Evolutionary conservation across 192 early-diverging fungal species (phyloP).

Genomic region (Rhizophagus clarus): DNA sequence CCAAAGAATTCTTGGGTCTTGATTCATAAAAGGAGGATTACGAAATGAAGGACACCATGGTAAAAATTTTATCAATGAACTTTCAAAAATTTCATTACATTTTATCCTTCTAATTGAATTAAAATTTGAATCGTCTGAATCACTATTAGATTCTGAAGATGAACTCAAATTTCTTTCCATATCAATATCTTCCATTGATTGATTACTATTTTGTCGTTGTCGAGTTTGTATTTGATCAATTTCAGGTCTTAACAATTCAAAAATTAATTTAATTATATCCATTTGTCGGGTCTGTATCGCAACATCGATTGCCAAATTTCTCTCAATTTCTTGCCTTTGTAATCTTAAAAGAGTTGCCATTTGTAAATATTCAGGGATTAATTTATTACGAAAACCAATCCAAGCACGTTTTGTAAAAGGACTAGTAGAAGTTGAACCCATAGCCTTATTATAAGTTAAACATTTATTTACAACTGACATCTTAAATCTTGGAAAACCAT

Average conservation of each 20-base stretch:
- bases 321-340: background rate
- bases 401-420: constrained; percentile 23
- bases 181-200: background rate
- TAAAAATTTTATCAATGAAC: background rate
- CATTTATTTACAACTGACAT: constrained; percentile 21
- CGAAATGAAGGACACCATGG: constrained; percentile 14
- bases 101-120: background rate
- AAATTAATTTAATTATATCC: constrained; percentile 11
- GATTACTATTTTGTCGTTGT: background rate
- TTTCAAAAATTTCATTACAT: background rate
- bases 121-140: background rate
- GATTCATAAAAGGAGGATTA: constrained; percentile 9
- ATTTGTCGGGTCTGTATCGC: constrained; percentile 11
- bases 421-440: background rate
- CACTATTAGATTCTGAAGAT: background rate
- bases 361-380: constrained; percentile 10
- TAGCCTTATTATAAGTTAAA: constrained; percentile 10
- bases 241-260: background rate
- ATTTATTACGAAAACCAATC: constrained; percentile 12
- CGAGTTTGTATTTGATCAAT: no score
- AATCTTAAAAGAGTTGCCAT: background rate
- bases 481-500: constrained; percentile 11
- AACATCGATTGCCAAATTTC: background rate
- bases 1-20: background rate
- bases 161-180: background rate